These are phyloP conservation scores for Ophiostoma perfectum DNA, from an alignment of 2,329 filamentous ascomycete species.

Conservation along the genomic window DNA sequence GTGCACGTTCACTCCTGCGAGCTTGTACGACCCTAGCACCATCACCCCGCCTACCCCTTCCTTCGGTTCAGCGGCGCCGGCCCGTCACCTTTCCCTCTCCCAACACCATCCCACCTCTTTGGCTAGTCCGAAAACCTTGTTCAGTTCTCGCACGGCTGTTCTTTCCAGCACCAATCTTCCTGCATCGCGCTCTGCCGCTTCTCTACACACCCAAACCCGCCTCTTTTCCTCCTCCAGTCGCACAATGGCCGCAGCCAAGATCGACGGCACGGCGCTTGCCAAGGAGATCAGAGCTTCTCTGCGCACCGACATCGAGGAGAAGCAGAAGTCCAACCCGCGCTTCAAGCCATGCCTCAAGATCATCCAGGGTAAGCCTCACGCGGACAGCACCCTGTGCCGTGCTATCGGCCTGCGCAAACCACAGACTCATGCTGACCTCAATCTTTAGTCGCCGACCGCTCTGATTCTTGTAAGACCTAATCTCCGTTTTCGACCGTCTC, in stretches of 20 bases:
- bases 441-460: slow-evolving; percentile 75
- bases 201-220: not conserved
- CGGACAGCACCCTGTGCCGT: not conserved
- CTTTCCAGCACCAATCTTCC: not conserved
- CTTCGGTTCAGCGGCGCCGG: slow-evolving; percentile 20
- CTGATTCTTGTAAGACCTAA: slow-evolving; percentile 73
- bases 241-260: slow-evolving; percentile 80
- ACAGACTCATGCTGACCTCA: not conserved
- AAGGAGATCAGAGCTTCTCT: slow-evolving; percentile 82
- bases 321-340: slow-evolving; percentile 75
- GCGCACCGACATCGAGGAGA: slow-evolving; percentile 71
- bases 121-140: slow-evolving; percentile 16
- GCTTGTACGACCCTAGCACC: slow-evolving; percentile 10
- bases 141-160: not conserved
- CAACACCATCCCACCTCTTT: slow-evolving; percentile 2
- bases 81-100: slow-evolving; percentile 4
- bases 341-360: slow-evolving; percentile 90
- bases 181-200: not conserved
- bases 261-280: slow-evolving; percentile 93
- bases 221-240: slow-evolving; percentile 45
- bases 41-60: slow-evolving; percentile 12
- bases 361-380: slow-evolving; percentile 65
- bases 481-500: not conserved
- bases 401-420: not conserved
- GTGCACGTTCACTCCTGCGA: not conserved